Evolutionary conservation across 495 filamentous ascomycete genomes (phyloP).

Genomic region (Echria macrotheca): DNA sequence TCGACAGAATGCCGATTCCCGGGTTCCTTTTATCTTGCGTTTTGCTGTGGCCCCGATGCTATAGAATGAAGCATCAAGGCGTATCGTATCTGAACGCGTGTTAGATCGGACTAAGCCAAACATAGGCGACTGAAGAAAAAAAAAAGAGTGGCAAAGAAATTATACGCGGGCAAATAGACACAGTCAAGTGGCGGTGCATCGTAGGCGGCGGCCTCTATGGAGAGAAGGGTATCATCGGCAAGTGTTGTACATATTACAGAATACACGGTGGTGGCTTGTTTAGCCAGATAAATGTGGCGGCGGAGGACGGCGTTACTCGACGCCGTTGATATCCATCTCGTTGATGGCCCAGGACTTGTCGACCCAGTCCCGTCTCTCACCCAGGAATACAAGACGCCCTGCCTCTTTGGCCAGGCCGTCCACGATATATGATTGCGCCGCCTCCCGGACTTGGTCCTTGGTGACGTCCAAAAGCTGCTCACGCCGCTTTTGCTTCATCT

Average conservation of each 20-base stretch:
- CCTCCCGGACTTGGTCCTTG: slow-evolving; percentile 70
- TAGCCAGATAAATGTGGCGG: too few species aligned
- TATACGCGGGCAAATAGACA: too few species aligned
- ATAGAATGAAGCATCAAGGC: slow-evolving; percentile 40
- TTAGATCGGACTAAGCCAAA: slow-evolving; percentile 9
- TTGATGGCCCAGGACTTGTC: slow-evolving; percentile 46
- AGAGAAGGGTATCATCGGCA: slow-evolving; percentile 14
- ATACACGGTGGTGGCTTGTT: slow-evolving; percentile 14
- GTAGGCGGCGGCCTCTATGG: slow-evolving; percentile 15
- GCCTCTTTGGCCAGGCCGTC: slow-evolving; percentile 52
- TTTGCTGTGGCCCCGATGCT: slow-evolving; percentile 44
- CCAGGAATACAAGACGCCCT: slow-evolving; percentile 65
- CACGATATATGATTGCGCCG: slow-evolving; percentile 76
- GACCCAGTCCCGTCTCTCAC: slow-evolving; percentile 78
- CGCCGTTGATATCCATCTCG: slow-evolving; percentile 46
- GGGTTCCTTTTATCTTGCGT: slow-evolving; percentile 41
- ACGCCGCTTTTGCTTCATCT: slow-evolving; percentile 82
- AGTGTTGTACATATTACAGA: slow-evolving; percentile 30
- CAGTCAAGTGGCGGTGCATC: too few species aligned
- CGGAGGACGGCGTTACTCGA: slow-evolving; percentile 23
- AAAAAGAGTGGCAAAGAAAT: background rate
- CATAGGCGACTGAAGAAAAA: background rate
- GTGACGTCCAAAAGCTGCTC: slow-evolving; percentile 85
- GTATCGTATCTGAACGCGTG: slow-evolving; percentile 49
- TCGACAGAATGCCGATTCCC: slow-evolving; percentile 21